These are phyloP conservation scores for Magnaporthiopsis poae DNA, from an alignment of 2,329 filamentous ascomycete species.

Conservation along the genomic window DNA sequence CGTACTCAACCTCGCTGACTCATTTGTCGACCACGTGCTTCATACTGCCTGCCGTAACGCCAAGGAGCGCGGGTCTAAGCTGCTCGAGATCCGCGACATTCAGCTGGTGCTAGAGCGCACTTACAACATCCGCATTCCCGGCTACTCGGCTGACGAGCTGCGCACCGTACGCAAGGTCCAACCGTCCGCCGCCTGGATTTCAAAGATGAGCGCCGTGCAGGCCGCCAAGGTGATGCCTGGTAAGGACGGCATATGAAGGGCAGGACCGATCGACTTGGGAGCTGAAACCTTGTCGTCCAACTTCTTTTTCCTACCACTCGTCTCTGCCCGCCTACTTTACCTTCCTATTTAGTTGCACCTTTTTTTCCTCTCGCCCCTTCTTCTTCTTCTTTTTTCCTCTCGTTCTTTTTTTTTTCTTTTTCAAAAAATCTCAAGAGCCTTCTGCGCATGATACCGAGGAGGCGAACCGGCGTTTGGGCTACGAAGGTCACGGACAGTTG, in stretches of 20 bases:
- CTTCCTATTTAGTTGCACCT: no score
- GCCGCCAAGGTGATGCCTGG: slow-evolving; percentile 73
- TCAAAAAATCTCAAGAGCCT: background rate
- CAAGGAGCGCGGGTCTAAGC: slow-evolving; percentile 82
- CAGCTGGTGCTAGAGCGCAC: slow-evolving; percentile 74
- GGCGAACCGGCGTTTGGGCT: background rate
- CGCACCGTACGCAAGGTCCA: slow-evolving; percentile 89
- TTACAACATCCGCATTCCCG: slow-evolving; percentile 86
- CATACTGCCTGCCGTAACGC: slow-evolving; percentile 80
- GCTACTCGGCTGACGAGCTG: slow-evolving; percentile 88
- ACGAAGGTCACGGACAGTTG: background rate
- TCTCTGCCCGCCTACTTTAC: background rate
- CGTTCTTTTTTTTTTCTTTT: background rate
- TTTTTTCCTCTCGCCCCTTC: background rate
- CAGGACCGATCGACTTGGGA: slow-evolving; percentile 3
- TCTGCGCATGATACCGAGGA: background rate
- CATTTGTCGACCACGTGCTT: slow-evolving; percentile 87
- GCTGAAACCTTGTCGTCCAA: slow-evolving; percentile 1
- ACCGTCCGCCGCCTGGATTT: slow-evolving; percentile 79
- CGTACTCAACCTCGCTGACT: slow-evolving; percentile 79
- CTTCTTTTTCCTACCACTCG: background rate
- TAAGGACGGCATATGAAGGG: slow-evolving; percentile 39
- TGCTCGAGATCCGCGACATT: slow-evolving; percentile 79
- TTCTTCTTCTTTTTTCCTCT: no score
- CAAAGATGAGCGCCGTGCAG: slow-evolving; percentile 94